phyloP scores from a whole-genome alignment of 2,329 filamentous ascomycete genomes.

The Colletotrichum sp. region DNA sequence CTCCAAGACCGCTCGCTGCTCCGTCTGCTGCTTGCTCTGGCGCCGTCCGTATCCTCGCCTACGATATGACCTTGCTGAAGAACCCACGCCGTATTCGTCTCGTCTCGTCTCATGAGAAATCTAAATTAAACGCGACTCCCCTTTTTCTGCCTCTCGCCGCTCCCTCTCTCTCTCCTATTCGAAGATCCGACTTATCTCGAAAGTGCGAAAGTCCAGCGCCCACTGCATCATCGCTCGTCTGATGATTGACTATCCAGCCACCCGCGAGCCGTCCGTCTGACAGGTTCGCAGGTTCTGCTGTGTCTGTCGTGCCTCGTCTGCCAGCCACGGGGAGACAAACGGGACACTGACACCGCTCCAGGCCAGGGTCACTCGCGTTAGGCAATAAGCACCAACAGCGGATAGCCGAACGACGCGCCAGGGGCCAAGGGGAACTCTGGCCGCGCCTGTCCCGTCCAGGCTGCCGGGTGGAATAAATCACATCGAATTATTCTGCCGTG shows the following conservation, averaged over 20 bases:
- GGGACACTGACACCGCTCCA: neutral
- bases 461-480: neutral
- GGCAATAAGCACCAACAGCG: conserved; percentile 5
- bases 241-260: neutral
- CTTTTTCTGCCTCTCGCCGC: neutral
- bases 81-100: conserved; percentile 17
- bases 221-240: neutral
- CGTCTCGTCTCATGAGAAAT: neutral
- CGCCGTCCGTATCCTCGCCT: neutral
- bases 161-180: neutral
- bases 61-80: neutral
- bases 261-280: neutral
- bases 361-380: neutral
- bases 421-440: neutral
- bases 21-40: neutral
- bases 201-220: neutral
- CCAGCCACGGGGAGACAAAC: neutral
- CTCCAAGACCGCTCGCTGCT: neutral
- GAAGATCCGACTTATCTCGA: neutral
- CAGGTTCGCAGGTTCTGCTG: neutral
- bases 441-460: neutral
- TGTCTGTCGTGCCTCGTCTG: neutral
- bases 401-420: neutral
- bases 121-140: neutral
- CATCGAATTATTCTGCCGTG: neutral